Base-by-base conservation (phyloP, 306 rosid genomes). In the Dryas drummondii region DNA sequence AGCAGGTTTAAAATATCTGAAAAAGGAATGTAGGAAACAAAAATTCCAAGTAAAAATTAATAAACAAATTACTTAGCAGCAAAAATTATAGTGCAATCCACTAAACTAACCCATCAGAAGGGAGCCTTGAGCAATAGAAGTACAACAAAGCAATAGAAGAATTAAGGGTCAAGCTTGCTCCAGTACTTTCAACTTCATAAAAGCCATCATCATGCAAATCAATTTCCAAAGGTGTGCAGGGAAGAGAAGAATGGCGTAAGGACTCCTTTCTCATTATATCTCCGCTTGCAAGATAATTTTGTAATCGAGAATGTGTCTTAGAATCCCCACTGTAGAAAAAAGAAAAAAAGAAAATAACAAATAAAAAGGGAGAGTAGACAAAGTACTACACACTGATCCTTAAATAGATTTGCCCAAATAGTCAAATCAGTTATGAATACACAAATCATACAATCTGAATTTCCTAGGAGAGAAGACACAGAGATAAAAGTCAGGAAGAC, bases 121-220 rank as follows among this genome's bases (percentile, higher is more conserved):
- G 96, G 83, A 94, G 96, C 77, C 90, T 80, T 73, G 98, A 90
- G 80, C 97, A 94, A 73, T 91, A 94, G 50, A 94, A 85, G 81
- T 91, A 52, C 67, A 94, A 26, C 74, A 94, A 81, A 42, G 52
- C 7, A 81, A 94, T 79, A 84, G 97, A 86, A 56, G 94, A 94
- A 65, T 86, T 81, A 56, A 90, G 88, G 70, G 88, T 90, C 65
- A 72, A 91, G 65, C 76, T 52, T 9, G 97, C 97, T 67, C 81
- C 87, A 5, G 98, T 94, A 81, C 93, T 90, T 83, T 88, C 87
- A 74, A 94, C 94, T 2, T 72, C 13, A 71, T 90, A 94, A 65
- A 75, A 73, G 82, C 77, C 87, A 45, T 80, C 86, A 0, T 79
- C 68, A 37, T 61, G 41, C 57, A 55, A 70, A 83, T 88, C 88